Conservation (phyloP, 768 basidiomycete species). For the Calocybe gangraenosa region DNA sequence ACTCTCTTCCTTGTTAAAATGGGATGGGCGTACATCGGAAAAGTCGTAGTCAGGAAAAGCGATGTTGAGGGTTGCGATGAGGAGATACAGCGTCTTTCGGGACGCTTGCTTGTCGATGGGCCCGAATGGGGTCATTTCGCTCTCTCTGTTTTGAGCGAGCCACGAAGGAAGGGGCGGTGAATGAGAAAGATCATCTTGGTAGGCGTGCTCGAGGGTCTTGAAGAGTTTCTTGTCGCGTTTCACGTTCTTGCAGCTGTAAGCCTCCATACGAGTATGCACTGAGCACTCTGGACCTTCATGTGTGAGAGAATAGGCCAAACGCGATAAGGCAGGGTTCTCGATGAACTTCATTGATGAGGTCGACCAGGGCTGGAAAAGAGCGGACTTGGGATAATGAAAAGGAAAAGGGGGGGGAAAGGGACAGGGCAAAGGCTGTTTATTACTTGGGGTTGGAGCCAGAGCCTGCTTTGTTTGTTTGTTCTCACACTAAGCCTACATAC, state of each 20-base stretch:
- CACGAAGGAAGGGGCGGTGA: slow-evolving; percentile 85
- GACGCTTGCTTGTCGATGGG: slow-evolving; percentile 81
- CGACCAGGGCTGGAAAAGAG: slow-evolving; percentile 6
- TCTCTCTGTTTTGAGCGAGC: slow-evolving; percentile 64
- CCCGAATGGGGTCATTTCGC: slow-evolving; percentile 85
- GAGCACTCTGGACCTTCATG: slow-evolving; percentile 86
- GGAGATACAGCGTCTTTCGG: slow-evolving; percentile 90
- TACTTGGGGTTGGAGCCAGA: not conserved
- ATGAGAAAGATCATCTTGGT: slow-evolving; percentile 74
- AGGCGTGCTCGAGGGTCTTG: slow-evolving; percentile 85
- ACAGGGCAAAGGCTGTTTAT: too few relatives aligned
- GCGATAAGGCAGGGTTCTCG: slow-evolving; percentile 74
- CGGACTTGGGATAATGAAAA: slow-evolving; percentile 5
- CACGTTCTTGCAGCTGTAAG: slow-evolving; percentile 97
- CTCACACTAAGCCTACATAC: too few relatives aligned
- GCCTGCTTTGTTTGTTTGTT: slow-evolving; percentile 15
- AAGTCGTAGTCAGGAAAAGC: slow-evolving; percentile 99
- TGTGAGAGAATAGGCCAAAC: slow-evolving; percentile 73
- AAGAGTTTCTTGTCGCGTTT: slow-evolving; percentile 96
- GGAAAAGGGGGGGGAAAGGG: slow-evolving; percentile 1
- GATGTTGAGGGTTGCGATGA: slow-evolving; percentile 95
- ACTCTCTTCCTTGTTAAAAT: slow-evolving; percentile 84
- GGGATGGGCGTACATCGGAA: slow-evolving; percentile 83
- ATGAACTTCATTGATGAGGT: slow-evolving; percentile 81
- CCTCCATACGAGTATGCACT: slow-evolving; percentile 91